Evolutionary conservation across 257 asterid genomes (phyloP).

Genomic region (Petrea volubilis): DNA sequence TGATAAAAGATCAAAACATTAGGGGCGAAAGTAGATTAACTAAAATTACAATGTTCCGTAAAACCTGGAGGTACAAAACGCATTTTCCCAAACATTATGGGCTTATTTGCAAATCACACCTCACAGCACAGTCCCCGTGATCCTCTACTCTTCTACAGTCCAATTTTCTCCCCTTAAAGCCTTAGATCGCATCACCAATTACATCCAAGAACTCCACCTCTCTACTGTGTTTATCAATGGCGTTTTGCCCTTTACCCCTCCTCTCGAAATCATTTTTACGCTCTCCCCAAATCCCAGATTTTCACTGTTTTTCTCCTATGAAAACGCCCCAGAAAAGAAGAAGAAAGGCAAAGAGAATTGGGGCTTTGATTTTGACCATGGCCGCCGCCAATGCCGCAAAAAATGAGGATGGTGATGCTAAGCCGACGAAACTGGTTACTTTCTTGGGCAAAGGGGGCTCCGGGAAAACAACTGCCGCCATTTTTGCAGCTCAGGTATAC

Average conservation of each 20-base stretch:
- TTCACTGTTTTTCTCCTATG: constrained; percentile 30
- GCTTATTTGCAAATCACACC: constrained; percentile 15
- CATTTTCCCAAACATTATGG: constrained; percentile 13
- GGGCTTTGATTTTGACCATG: constrained; percentile 30
- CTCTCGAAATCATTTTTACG: constrained; percentile 23
- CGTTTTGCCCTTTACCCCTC: constrained; percentile 25
- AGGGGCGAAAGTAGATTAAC: not conserved
- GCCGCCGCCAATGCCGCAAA: constrained; percentile 44
- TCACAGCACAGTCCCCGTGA: not conserved
- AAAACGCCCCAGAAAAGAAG: constrained; percentile 10
- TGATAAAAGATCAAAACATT: not conserved
- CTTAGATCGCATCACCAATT: constrained; percentile 15
- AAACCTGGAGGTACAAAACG: constrained; percentile 2
- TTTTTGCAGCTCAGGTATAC: constrained; percentile 93
- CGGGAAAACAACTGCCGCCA: constrained; percentile 86
- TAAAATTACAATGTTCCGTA: not conserved
- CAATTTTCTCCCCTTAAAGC: not conserved
- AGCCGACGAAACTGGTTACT: constrained; percentile 69
- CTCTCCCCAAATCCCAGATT: constrained; percentile 4
- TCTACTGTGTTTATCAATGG: constrained; percentile 29
- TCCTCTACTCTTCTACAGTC: not conserved
- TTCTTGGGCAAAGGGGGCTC: constrained; percentile 97
- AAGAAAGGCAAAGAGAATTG: constrained; percentile 31
- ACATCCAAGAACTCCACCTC: not conserved
- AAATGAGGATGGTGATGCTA: constrained; percentile 29